These are phyloP conservation scores for Starmerella etchellsii DNA, from an alignment of 805 yeast species.

Conservation along the genomic window DNA sequence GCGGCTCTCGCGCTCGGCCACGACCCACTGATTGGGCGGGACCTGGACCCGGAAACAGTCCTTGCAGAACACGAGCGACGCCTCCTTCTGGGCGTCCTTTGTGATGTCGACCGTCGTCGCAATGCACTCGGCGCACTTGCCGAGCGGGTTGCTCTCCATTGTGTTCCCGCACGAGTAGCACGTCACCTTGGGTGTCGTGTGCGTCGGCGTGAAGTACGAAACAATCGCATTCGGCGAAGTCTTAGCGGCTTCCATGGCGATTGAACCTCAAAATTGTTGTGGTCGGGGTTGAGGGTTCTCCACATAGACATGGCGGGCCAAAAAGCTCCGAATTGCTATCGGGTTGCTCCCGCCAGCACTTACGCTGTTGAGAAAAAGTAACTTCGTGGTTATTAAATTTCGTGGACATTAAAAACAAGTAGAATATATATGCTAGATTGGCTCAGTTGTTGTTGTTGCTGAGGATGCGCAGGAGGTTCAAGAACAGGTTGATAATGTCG, in stretches of 20 bases:
- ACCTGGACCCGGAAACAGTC: slow-evolving; percentile 84
- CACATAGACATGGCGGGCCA: too few relatives aligned
- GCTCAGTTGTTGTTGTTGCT: slow-evolving; percentile 17
- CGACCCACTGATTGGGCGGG: slow-evolving; percentile 89
- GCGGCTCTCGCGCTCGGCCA: slow-evolving; percentile 77
- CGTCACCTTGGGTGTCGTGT: slow-evolving; percentile 60
- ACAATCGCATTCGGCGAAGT: slow-evolving; percentile 13
- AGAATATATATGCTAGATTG: too few relatives aligned
- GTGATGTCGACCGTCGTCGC: slow-evolving; percentile 84
- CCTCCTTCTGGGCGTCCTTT: slow-evolving; percentile 78
- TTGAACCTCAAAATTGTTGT: too few relatives aligned
- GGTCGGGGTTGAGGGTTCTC: too few relatives aligned
- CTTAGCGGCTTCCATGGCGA: background rate
- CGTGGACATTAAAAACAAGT: too few relatives aligned
- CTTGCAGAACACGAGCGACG: slow-evolving; percentile 74
- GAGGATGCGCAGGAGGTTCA: slow-evolving; percentile 58
- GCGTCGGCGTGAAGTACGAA: slow-evolving; percentile 25
- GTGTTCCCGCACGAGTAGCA: slow-evolving; percentile 97
- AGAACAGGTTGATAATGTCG: slow-evolving; percentile 70
- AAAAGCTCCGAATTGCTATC: too few relatives aligned
- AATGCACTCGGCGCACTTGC: slow-evolving; percentile 93
- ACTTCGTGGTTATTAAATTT: too few relatives aligned
- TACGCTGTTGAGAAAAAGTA: too few relatives aligned
- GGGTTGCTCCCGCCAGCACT: too few relatives aligned
- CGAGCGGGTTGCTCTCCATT: slow-evolving; percentile 86